Base-by-base conservation (phyloP, 257 asterid genomes). In the Gentiana straminea region DNA sequence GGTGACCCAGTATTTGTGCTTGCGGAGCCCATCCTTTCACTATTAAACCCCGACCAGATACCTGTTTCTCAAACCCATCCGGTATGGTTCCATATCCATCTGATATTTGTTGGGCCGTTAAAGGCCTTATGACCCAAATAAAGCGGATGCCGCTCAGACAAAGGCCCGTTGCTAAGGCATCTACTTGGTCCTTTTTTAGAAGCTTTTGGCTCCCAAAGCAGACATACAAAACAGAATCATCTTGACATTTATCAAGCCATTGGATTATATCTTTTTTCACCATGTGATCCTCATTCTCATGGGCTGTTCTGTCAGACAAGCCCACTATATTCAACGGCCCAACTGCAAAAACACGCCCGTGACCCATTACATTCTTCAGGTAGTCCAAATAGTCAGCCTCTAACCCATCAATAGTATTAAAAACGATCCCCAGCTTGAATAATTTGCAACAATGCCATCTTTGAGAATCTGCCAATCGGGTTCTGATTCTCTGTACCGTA, bases 11-110 rank as follows among this genome's bases (percentile, higher is more conserved):
- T 68, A 85, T 85, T 7, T 36, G 59, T 52, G 62, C 75, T 50
- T 89, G 97, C 0, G 87, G 87, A 8, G 92, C 95, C 97, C 97
- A 85, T 0, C 85, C 94, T 36, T 60, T 74, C 39, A 85, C 34
- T 4, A 89, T 72, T 1, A 78, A 57, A 0, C 94, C 95, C 32
- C 61, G 70, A 0, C 76, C 80, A 0, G 2, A 8, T 0, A 89
- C 86, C 58, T 84, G 76, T 0, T 36, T 66, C 67, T 75, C 94
- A n/a, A 81, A 83, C 61, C 79, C 91, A 6, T 55, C 66, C 0
- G 84, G 82, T 0, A 76, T 66, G 0, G 70, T 64, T 44, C 84
- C 94, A 7, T 63, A 80, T 45, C 94, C 93, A 0, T 75, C 75
- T 0, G 49, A 70, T 41, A 53, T 24, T 59, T 79, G 93, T 61